Percentiles rank a stretch among this genome's conserved stretches.
Evolutionary conservation across 805 yeast genomes (phyloP).

Genomic region (Candida caryicola): DNA sequence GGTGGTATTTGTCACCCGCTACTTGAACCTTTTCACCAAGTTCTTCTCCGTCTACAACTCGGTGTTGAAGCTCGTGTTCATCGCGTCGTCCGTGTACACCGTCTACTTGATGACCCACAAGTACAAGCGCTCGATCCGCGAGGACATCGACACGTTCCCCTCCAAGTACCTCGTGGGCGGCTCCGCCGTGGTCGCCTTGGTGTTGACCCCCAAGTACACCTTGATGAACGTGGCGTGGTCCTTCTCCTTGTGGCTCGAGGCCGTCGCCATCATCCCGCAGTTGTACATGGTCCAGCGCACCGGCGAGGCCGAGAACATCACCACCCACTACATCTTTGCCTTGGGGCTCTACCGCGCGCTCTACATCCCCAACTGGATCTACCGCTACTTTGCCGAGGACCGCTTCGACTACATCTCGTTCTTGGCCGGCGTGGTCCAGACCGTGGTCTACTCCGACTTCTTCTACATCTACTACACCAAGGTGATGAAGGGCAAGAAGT

Average conservation of each 20-base stretch:
- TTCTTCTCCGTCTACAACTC: constrained; percentile 72
- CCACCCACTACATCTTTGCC: constrained; percentile 91
- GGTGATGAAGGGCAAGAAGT: constrained; percentile 76
- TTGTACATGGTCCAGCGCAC: constrained; percentile 84
- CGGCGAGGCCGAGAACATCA: constrained; percentile 83
- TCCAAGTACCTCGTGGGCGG: constrained; percentile 67
- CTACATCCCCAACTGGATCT: constrained; percentile 93
- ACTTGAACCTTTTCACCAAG: constrained; percentile 57
- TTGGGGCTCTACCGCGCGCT: constrained; percentile 86
- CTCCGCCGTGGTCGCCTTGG: constrained; percentile 49
- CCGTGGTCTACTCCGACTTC: constrained; percentile 88
- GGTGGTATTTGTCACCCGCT: constrained; percentile 69
- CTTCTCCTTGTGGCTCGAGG: constrained; percentile 88
- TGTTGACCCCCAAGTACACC: constrained; percentile 66
- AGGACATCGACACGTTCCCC: constrained; percentile 68
- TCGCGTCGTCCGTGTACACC: constrained; percentile 71
- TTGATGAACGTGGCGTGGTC: constrained; percentile 74
- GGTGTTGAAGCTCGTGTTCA: constrained; percentile 77
- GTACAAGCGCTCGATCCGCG: constrained; percentile 58
- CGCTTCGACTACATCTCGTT: constrained; percentile 69
- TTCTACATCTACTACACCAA: constrained; percentile 81
- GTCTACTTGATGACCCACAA: constrained; percentile 65
- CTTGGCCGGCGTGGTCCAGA: constrained; percentile 80
- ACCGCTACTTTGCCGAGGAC: constrained; percentile 68
- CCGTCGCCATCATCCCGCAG: constrained; percentile 91